Conservation (phyloP, 192 early-diverging fungal genomes). For the Gryganskiella cystojenkinii region DNA sequence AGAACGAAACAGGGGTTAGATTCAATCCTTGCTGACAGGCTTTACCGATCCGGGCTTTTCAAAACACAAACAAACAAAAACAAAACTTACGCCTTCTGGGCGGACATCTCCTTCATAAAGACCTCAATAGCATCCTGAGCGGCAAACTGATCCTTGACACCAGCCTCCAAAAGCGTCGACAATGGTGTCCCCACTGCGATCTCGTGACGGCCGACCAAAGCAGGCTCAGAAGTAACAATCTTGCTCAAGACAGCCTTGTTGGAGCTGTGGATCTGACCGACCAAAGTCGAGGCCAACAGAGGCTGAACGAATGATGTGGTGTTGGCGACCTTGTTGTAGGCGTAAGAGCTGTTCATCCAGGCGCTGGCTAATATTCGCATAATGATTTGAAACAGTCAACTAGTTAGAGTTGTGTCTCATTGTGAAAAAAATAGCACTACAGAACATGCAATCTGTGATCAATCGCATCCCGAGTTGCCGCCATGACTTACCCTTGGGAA, state of each 20-base stretch:
- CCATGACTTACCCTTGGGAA: conserved; percentile 55
- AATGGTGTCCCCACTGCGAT: conserved; percentile 40
- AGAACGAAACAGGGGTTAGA: neutral
- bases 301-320: conserved; percentile 59
- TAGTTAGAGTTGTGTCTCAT: neutral
- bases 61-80: neutral
- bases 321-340: conserved; percentile 52
- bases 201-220: conserved; percentile 47
- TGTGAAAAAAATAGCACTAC: too few relatives aligned
- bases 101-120: conserved; percentile 57
- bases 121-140: conserved; percentile 59
- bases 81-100: conserved; percentile 46
- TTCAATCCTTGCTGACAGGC: neutral
- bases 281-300: conserved; percentile 43
- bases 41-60: neutral
- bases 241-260: conserved; percentile 49
- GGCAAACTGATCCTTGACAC: conserved; percentile 54
- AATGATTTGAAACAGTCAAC: neutral
- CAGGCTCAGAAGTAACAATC: conserved; percentile 27
- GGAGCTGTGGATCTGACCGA: conserved; percentile 53
- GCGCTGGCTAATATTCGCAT: conserved; percentile 41
- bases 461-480: neutral
- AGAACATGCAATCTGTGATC: too few relatives aligned
- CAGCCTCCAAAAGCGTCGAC: conserved; percentile 49
- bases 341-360: conserved; percentile 56